Conservation (phyloP, 768 basidiomycete genomes). For the Mycena polygramma region DNA sequence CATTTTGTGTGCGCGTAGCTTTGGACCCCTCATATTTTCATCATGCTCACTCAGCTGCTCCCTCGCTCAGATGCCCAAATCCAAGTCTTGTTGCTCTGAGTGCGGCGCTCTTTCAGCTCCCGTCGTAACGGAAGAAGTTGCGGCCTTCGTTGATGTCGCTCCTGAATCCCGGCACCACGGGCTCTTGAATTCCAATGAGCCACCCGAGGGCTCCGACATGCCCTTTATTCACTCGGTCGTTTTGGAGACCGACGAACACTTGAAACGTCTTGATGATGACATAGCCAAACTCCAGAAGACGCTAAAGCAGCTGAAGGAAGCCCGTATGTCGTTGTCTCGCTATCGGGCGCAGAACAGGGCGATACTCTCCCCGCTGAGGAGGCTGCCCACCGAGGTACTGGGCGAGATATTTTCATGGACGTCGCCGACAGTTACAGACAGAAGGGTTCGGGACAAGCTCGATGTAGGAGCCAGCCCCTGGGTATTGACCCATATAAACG, state of each 20-base stretch:
- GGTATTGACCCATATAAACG: background rate
- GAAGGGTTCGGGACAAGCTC: background rate
- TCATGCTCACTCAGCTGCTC: too few species aligned
- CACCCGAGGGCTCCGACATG: background rate
- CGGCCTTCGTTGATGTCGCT: background rate
- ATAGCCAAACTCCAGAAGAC: background rate
- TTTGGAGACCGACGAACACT: background rate
- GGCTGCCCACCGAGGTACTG: conserved; percentile 14
- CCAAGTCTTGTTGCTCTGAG: too few species aligned
- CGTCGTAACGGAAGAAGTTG: background rate
- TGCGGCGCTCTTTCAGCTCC: background rate
- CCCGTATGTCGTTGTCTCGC: too few species aligned
- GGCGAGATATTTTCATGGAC: conserved; percentile 12
- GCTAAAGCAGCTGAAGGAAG: too few species aligned
- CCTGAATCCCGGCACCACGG: background rate
- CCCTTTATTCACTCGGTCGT: background rate
- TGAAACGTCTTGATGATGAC: background rate
- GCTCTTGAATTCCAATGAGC: conserved; percentile 12
- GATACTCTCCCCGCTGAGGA: too few species aligned
- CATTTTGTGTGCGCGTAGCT: too few species aligned
- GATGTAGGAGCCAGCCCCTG: background rate
- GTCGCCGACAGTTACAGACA: background rate
- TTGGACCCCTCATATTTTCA: too few species aligned
- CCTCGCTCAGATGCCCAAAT: too few species aligned
- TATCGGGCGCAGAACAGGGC: too few species aligned